A percentile compares a stretch with the other conserved stretches of the same genome.
phyloP scores from a whole-genome alignment of 306 rosid genomes.

The Vachellia collinsii region DNA sequence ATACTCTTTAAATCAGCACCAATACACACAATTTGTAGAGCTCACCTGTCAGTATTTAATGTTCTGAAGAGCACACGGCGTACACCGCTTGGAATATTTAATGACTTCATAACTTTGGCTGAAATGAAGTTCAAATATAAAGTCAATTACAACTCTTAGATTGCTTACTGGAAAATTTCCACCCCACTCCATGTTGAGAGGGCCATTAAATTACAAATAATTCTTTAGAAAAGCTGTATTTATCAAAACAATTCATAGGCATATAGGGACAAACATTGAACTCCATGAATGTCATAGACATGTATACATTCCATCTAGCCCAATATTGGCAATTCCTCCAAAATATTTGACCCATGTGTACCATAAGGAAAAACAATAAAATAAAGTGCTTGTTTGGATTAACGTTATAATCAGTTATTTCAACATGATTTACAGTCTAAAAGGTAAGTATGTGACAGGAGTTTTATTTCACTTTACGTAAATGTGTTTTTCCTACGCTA shows the following conservation, averaged over 20 bases:
- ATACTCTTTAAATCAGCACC: slow-evolving; percentile 11
- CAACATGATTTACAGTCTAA: too few species aligned
- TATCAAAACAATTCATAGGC: not conserved
- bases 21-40: slow-evolving; percentile 8
- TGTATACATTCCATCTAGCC: not conserved
- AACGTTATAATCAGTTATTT: too few species aligned
- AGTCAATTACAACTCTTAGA: not conserved
- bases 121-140: slow-evolving; percentile 33
- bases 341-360: not conserved
- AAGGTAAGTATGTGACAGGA: too few species aligned
- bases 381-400: not conserved
- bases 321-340: slow-evolving; percentile 1
- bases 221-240: not conserved
- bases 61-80: slow-evolving; percentile 81
- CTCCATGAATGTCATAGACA: slow-evolving; percentile 3
- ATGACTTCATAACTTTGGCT: slow-evolving; percentile 85
- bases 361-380: not conserved
- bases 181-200: slow-evolving; percentile 15
- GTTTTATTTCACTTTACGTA: too few species aligned
- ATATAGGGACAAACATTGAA: not conserved
- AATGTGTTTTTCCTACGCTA: too few species aligned
- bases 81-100: slow-evolving; percentile 76
- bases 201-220: not conserved
- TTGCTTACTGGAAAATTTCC: not conserved
- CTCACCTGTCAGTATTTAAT: slow-evolving; percentile 76